Conservation (phyloP, 805 yeast species). For the Pichia exigua region DNA sequence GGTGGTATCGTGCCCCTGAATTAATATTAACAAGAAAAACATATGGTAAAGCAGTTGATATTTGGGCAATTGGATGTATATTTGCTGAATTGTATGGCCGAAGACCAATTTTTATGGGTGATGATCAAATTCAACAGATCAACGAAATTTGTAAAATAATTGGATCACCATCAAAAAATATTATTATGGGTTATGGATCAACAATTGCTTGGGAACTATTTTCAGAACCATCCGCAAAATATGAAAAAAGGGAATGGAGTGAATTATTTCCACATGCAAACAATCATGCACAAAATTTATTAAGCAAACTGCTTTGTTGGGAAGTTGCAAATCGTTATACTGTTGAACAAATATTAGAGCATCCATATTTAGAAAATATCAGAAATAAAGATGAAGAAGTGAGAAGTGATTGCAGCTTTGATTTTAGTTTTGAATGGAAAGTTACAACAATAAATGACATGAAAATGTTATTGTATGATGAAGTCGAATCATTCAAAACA, state of each 20-base stretch:
- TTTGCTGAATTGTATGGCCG: constrained; percentile 78
- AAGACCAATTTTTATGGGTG: constrained; percentile 72
- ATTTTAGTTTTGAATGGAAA: constrained; percentile 57
- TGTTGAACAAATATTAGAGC: constrained; percentile 50
- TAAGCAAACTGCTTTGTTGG: constrained; percentile 57
- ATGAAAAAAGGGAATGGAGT: constrained; percentile 39
- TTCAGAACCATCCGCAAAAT: constrained; percentile 36
- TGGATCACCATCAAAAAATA: constrained; percentile 57
- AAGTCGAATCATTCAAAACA: constrained; percentile 43
- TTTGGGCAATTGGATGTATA: constrained; percentile 94
- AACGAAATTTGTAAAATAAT: constrained; percentile 57
- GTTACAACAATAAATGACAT: constrained; percentile 34
- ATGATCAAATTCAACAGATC: constrained; percentile 63
- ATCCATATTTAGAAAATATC: constrained; percentile 45
- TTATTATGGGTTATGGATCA: constrained; percentile 38
- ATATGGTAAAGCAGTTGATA: constrained; percentile 68
- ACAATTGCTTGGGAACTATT: constrained; percentile 40
- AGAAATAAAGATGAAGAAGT: constrained; percentile 54
- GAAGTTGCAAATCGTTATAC: constrained; percentile 45
- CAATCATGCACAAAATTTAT: constrained; percentile 40
- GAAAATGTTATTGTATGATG: constrained; percentile 41
- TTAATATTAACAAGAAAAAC: constrained; percentile 51
- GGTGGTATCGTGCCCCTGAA: constrained; percentile 97
- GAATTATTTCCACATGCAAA: constrained; percentile 58
- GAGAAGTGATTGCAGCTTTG: constrained; percentile 41